These are phyloP conservation scores for Erigeron philadelphicus DNA, from an alignment of 140 eudicot genomes.

Conservation along the genomic window DNA sequence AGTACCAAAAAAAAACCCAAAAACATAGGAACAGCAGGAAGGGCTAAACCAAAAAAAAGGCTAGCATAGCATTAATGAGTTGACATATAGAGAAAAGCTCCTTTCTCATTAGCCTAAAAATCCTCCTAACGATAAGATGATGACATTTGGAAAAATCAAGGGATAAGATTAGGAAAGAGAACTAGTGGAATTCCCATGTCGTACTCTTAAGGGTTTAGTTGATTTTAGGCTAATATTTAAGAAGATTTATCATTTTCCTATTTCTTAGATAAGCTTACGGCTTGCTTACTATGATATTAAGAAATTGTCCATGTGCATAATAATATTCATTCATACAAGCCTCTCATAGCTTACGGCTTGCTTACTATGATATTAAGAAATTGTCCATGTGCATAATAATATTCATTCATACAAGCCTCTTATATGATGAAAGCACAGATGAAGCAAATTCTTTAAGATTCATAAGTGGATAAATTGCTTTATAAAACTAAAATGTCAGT, in stretches of 20 bases:
- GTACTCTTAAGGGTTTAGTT: too few relatives aligned
- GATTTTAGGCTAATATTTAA: too few relatives aligned
- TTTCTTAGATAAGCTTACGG: not conserved
- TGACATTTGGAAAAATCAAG: too few relatives aligned
- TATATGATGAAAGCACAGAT: conserved; percentile 1
- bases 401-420: conserved; percentile 8
- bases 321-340: not conserved
- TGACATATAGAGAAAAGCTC: not conserved
- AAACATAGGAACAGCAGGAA: too few relatives aligned
- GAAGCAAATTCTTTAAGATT: conserved; percentile 4
- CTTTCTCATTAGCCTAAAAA: too few relatives aligned
- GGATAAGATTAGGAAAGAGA: too few relatives aligned
- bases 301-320: not conserved
- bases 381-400: not conserved
- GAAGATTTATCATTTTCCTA: not conserved
- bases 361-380: not conserved
- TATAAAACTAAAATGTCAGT: not conserved
- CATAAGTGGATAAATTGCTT: not conserved
- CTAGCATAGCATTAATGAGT: not conserved
- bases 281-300: not conserved
- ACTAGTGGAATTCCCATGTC: too few relatives aligned
- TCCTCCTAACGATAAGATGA: too few relatives aligned
- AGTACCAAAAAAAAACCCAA: not conserved
- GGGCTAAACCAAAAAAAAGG: not conserved
- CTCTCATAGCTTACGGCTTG: too few relatives aligned